Conservation (phyloP, 768 basidiomycete species). For the Auricularia cornea region DNA sequence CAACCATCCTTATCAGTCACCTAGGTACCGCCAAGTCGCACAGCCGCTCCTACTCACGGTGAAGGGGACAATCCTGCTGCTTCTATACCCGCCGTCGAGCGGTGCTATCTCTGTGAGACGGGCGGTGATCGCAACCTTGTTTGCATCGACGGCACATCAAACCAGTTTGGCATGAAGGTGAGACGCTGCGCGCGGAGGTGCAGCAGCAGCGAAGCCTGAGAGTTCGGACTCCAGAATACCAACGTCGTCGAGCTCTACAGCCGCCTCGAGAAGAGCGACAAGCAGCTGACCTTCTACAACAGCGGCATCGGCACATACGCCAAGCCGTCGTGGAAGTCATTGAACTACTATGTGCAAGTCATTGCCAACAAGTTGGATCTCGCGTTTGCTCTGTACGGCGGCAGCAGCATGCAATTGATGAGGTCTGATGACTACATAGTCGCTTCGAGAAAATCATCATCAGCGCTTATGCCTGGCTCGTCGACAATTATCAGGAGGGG, state of each 20-base stretch:
- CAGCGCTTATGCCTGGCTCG: constrained; percentile 33
- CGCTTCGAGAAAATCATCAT: constrained; percentile 28
- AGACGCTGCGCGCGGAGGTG: no score
- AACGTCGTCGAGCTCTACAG: constrained; percentile 34
- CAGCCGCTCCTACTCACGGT: no score
- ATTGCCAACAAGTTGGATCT: constrained; percentile 25
- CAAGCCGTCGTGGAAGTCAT: constrained; percentile 15
- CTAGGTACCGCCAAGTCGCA: no score
- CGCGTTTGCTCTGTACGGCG: constrained; percentile 30
- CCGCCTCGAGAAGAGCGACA: constrained; percentile 24
- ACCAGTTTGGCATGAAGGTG: no score
- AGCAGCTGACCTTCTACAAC: constrained; percentile 33
- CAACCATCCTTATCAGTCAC: no score
- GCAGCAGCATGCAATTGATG: not conserved
- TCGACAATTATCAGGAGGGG: constrained; percentile 29
- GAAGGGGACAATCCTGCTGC: no score
- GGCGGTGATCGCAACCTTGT: no score
- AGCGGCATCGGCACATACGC: constrained; percentile 34
- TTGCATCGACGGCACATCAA: no score
- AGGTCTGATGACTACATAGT: constrained; percentile 13
- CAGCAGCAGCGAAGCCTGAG: no score
- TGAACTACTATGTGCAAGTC: constrained; percentile 13
- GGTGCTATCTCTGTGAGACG: no score
- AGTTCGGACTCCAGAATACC: no score
- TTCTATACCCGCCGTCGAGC: no score